Conservation (phyloP, 495 filamentous ascomycete genomes). For the Penicillium pancosmium region DNA sequence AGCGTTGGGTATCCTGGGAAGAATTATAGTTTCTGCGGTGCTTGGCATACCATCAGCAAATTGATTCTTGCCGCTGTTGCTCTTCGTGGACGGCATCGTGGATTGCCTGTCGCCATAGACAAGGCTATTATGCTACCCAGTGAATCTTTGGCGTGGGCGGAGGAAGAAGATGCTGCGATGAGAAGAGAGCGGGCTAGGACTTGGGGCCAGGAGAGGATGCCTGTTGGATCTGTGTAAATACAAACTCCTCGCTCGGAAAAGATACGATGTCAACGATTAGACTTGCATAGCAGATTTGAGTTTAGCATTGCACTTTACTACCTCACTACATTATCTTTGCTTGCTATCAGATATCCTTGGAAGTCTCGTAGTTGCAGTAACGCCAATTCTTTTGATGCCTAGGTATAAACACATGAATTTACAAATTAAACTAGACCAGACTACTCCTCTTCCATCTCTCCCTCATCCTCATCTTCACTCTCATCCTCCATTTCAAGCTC, state of each 20-base stretch:
- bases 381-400: slow-evolving; percentile 31
- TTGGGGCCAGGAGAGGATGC: slow-evolving; percentile 31
- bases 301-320: too few relatives aligned
- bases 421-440: slow-evolving; percentile 9
- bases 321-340: not conserved
- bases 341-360: not conserved
- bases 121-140: slow-evolving; percentile 73
- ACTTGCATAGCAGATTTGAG: slow-evolving; percentile 2
- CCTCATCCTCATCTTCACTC: slow-evolving; percentile 34
- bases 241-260: not conserved
- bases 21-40: slow-evolving; percentile 70
- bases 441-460: slow-evolving; percentile 43
- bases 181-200: slow-evolving; percentile 31
- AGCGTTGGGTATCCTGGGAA: slow-evolving; percentile 67
- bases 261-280: slow-evolving; percentile 5
- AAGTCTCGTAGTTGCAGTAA: not conserved
- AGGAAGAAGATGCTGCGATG: slow-evolving; percentile 63
- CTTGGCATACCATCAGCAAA: slow-evolving; percentile 71
- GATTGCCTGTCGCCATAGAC: slow-evolving; percentile 80
- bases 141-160: slow-evolving; percentile 55
- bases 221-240: slow-evolving; percentile 33
- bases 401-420: slow-evolving; percentile 19
- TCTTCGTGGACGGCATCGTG: slow-evolving; percentile 75
- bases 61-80: slow-evolving; percentile 75
- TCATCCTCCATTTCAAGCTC: slow-evolving; percentile 30